phyloP scores from a whole-genome alignment of 305 asterid genomes.

The Solanum hybrid region DNA sequence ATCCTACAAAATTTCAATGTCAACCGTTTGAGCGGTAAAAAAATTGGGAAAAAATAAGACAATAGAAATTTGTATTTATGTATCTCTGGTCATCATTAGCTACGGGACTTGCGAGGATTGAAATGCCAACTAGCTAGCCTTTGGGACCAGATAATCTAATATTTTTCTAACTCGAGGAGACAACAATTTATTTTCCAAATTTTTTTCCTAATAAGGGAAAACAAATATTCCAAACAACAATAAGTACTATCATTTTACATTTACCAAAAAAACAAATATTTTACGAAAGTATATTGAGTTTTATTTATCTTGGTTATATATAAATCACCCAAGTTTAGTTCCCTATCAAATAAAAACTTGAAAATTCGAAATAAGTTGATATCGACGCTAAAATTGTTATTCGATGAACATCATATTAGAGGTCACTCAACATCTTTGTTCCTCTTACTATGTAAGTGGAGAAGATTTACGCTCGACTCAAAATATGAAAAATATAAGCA shows the following conservation, averaged over 20 bases:
- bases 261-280: too few relatives aligned
- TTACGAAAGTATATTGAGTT: too few relatives aligned
- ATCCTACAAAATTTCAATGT: too few relatives aligned
- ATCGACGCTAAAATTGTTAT: too few relatives aligned
- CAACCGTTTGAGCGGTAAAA: rapidly evolving
- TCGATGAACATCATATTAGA: too few relatives aligned
- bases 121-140: neutral
- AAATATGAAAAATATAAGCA: too few relatives aligned
- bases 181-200: neutral
- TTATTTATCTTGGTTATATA: neutral
- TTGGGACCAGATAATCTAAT: neutral
- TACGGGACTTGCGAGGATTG: neutral
- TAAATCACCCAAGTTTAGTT: neutral
- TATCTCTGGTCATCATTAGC: constrained; percentile 8
- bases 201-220: neutral
- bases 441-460: neutral
- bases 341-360: too few relatives aligned
- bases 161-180: neutral
- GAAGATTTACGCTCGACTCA: neutral
- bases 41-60: neutral
- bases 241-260: too few relatives aligned
- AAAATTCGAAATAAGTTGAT: too few relatives aligned
- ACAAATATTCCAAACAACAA: neutral
- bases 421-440: too few relatives aligned
- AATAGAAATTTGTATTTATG: neutral